phyloP scores from a whole-genome alignment of 148 eudicot genomes.

The Gaultheria prostrata region DNA sequence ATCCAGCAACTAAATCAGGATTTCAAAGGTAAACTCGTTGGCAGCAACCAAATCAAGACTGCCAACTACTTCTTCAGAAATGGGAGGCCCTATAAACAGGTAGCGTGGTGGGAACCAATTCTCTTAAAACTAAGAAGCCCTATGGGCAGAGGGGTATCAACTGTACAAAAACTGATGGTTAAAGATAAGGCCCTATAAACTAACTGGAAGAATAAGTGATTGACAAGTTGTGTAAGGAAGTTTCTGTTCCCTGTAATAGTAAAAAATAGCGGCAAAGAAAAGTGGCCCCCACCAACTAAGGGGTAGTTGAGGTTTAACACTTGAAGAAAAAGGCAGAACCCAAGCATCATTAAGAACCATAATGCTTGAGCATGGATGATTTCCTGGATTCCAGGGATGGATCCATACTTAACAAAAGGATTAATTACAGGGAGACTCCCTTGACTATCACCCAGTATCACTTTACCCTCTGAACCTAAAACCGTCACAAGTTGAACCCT shows the following conservation, averaged over 20 bases:
- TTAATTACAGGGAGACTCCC: background rate
- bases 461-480: no score
- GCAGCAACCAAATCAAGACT: background rate
- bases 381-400: background rate
- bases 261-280: background rate
- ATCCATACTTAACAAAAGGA: background rate
- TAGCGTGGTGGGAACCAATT: background rate
- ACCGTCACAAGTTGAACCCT: no score
- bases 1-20: background rate
- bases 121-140: background rate
- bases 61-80: background rate
- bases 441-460: no score
- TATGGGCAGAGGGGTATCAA: background rate
- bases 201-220: background rate
- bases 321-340: background rate
- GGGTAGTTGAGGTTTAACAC: background rate
- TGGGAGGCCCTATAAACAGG: background rate
- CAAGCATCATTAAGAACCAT: background rate
- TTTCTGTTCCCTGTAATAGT: background rate
- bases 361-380: background rate
- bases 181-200: background rate
- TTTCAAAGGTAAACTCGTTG: background rate
- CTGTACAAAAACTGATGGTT: background rate
- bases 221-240: background rate
- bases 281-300: background rate